Conservation (phyloP, 2,329 filamentous ascomycete genomes). For the Raffaelea ambrosiae region DNA sequence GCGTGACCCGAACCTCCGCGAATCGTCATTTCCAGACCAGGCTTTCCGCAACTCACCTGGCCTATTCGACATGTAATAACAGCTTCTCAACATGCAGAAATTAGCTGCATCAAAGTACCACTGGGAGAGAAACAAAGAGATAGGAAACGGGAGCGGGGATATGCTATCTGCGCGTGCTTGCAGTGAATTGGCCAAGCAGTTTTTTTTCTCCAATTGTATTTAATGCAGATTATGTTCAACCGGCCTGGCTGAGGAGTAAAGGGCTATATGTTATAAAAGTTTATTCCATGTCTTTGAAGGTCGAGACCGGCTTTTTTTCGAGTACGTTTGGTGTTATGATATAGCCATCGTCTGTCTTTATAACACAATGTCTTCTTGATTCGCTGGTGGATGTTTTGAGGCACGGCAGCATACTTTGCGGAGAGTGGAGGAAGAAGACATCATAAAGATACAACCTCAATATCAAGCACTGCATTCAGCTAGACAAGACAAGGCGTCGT, state of each 20-base stretch:
- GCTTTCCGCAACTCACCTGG: background rate
- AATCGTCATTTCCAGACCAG: constrained; percentile 5
- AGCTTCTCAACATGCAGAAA: background rate
- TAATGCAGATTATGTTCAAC: constrained; percentile 1
- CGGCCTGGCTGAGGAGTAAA: background rate
- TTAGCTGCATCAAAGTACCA: background rate
- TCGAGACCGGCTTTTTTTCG: too few species aligned
- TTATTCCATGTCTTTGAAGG: too few species aligned
- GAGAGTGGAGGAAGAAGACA: too few species aligned
- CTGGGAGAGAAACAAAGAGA: background rate
- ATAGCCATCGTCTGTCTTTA: too few species aligned
- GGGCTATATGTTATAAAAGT: too few species aligned
- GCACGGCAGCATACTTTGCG: too few species aligned
- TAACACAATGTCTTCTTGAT: too few species aligned
- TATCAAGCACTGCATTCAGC: too few species aligned
- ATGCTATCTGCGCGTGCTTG: constrained; percentile 3
- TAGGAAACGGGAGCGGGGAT: background rate
- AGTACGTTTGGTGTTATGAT: too few species aligned
- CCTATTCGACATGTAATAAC: constrained; percentile 10
- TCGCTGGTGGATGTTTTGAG: too few species aligned
- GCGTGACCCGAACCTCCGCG: constrained; percentile 6
- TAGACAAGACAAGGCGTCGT: too few species aligned
- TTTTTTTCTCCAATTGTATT: background rate
- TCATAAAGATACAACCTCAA: too few species aligned
- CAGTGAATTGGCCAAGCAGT: background rate